Evolutionary conservation across 2,329 filamentous ascomycete genomes (phyloP).

Genomic region (Scortechinia acanthostroma): DNA sequence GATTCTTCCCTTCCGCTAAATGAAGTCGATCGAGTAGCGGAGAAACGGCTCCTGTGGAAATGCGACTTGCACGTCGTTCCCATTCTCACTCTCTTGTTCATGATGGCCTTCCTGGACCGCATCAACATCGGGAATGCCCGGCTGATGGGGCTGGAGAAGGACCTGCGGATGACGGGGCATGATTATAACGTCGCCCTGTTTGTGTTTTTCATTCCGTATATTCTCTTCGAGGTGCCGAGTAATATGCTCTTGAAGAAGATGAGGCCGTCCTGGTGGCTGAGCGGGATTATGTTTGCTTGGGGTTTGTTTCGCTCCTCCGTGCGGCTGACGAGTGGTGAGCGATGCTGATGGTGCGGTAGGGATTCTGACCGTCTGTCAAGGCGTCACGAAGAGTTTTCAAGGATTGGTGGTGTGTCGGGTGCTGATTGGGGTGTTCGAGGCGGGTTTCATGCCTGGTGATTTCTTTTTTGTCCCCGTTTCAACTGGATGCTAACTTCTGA

Average conservation of each 20-base stretch:
- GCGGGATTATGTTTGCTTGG: constrained; percentile 32
- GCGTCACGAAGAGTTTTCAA: constrained; percentile 28
- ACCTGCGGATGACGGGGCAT: constrained; percentile 29
- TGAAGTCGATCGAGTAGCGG: too few species aligned
- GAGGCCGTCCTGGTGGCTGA: constrained; percentile 26
- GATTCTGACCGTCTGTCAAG: constrained; percentile 29
- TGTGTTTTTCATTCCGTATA: constrained; percentile 29
- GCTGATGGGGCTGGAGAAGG: constrained; percentile 30
- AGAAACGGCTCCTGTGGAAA: constrained; percentile 26
- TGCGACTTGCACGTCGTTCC: constrained; percentile 30
- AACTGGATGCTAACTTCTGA: constrained; percentile 3
- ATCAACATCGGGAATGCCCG: constrained; percentile 38
- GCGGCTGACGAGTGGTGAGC: too few species aligned
- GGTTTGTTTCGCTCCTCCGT: constrained; percentile 29
- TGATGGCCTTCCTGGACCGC: constrained; percentile 32
- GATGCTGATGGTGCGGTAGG: constrained; percentile 5
- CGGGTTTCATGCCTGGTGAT: constrained; percentile 34
- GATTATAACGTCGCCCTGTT: constrained; percentile 33
- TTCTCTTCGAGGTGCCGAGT: constrained; percentile 33
- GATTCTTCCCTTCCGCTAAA: too few species aligned
- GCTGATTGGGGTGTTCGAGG: constrained; percentile 34
- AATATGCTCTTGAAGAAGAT: constrained; percentile 34
- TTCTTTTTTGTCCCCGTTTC: background rate
- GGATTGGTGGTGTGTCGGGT: constrained; percentile 31
- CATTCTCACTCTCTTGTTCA: constrained; percentile 28